Evolutionary conservation across 148 eudicot genomes (phyloP).

Genomic region (Dianthus caryophyllus): DNA sequence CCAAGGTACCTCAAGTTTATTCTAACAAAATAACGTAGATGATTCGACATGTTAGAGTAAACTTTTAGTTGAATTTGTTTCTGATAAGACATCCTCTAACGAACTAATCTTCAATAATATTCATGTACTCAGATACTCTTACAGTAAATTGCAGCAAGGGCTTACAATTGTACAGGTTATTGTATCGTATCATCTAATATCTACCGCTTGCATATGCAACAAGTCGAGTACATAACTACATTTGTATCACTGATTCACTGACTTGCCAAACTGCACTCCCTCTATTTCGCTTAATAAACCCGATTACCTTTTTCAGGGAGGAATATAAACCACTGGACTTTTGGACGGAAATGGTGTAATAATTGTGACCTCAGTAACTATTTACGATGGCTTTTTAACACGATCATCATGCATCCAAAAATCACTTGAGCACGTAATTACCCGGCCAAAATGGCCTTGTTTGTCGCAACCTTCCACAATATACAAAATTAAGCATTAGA

Average conservation of each 20-base stretch:
- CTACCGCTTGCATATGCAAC: not conserved
- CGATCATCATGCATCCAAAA: too few species aligned
- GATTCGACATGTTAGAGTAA: not conserved
- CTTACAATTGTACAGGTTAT: not conserved
- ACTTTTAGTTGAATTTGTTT: too few species aligned
- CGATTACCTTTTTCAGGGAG: too few species aligned
- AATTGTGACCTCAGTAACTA: not conserved
- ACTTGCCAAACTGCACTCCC: not conserved
- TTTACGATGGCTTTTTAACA: too few species aligned
- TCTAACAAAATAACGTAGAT: not conserved
- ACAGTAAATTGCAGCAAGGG: not conserved
- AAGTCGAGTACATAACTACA: not conserved
- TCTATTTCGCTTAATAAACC: too few species aligned
- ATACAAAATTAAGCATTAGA: not conserved
- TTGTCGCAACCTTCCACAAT: not conserved
- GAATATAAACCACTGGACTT: too few species aligned
- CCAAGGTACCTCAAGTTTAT: not conserved
- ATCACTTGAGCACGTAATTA: too few species aligned
- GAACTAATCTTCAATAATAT: not conserved
- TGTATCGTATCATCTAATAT: not conserved
- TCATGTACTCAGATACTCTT: not conserved
- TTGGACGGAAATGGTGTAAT: too few species aligned
- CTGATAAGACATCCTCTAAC: too few species aligned
- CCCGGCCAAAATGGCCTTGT: too few species aligned
- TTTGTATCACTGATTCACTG: constrained; percentile 1